A percentile compares a stretch with the other conserved stretches of the same genome.
phyloP scores from a whole-genome alignment of 2,329 filamentous ascomycete genomes.

The Chaetomiaceae sp. region DNA sequence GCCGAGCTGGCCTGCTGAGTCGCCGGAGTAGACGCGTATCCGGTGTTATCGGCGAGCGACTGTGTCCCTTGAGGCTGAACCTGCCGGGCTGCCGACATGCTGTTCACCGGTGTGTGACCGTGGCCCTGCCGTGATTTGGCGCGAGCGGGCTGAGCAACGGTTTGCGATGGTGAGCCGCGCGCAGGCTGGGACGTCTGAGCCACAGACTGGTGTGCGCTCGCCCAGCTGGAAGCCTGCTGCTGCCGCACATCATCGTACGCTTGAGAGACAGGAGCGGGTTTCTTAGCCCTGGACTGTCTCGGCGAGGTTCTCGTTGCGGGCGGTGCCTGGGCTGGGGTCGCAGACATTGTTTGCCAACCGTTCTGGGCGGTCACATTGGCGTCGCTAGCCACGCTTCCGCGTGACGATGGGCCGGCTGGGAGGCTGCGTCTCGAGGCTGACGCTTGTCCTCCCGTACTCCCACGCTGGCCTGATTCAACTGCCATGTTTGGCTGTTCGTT shows the following conservation, averaged over 20 bases:
- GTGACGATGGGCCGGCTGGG: slow-evolving; percentile 10
- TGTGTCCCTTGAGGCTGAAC: slow-evolving; percentile 15
- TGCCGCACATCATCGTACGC: slow-evolving; percentile 20
- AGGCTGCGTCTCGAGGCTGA: slow-evolving; percentile 19
- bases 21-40: slow-evolving; percentile 17
- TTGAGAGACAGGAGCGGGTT: slow-evolving; percentile 10
- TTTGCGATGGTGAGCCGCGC: slow-evolving; percentile 29
- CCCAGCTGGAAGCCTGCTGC: slow-evolving; percentile 20
- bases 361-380: slow-evolving; percentile 1
- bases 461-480: slow-evolving; percentile 5
- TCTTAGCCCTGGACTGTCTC: slow-evolving; percentile 17
- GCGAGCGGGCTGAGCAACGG: slow-evolving; percentile 30
- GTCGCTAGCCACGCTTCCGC: slow-evolving; percentile 4
- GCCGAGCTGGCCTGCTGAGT: slow-evolving; percentile 16
- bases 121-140: slow-evolving; percentile 35
- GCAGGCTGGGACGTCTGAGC: slow-evolving; percentile 16
- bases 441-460: background rate
- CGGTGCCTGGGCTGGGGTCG: background rate
- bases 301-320: slow-evolving; percentile 15
- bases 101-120: slow-evolving; percentile 30
- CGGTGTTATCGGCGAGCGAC: slow-evolving; percentile 9
- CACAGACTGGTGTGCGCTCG: slow-evolving; percentile 25
- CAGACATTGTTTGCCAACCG: slow-evolving; percentile 17
- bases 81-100: slow-evolving; percentile 6
- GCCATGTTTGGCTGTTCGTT: slow-evolving; percentile 13